Conservation (phyloP, 352 stramenopile species). For the Lagenidium giganteum region DNA sequence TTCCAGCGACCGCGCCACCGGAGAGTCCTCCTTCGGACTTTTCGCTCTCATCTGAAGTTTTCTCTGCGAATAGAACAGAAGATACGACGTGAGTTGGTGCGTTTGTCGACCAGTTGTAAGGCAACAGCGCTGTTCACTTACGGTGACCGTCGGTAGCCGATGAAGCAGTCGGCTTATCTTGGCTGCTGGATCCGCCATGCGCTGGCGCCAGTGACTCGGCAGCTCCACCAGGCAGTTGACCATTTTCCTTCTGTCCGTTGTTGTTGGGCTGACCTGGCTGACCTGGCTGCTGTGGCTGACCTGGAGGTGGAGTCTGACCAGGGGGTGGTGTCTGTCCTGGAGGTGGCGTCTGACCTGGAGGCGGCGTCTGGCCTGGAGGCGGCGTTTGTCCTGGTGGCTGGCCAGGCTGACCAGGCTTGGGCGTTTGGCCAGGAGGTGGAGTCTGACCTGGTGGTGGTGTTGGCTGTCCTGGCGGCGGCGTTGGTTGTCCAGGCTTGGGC, state of each 20-base stretch:
- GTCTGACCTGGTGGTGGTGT: constrained; percentile 2
- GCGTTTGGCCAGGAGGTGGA: background rate
- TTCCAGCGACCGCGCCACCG: constrained; percentile 17
- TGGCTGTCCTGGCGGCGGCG: too few relatives aligned
- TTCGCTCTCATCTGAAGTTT: too few relatives aligned
- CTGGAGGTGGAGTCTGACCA: constrained; percentile 1
- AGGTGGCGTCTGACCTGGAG: constrained; percentile 1
- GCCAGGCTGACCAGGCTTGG: background rate
- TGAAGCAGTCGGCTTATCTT: too few relatives aligned
- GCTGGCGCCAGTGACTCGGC: background rate
- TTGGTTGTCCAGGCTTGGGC: too few relatives aligned
- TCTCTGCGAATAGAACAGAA: too few relatives aligned
- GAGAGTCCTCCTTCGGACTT: constrained; percentile 3
- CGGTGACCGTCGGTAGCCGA: too few relatives aligned
- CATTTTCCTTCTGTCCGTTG: too few relatives aligned
- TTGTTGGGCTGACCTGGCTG: background rate
- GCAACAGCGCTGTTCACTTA: too few relatives aligned
- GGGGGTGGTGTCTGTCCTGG: constrained; percentile 2
- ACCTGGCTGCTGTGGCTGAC: background rate
- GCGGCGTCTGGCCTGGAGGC: background rate
- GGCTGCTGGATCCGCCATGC: too few relatives aligned
- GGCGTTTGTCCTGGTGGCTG: background rate
- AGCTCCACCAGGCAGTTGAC: too few relatives aligned
- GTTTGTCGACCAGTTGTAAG: too few relatives aligned
- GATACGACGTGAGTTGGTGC: too few relatives aligned